These are phyloP conservation scores for Chlorella sp. DNA, from an alignment of 139 green algal genomes.

Conservation along the genomic window DNA sequence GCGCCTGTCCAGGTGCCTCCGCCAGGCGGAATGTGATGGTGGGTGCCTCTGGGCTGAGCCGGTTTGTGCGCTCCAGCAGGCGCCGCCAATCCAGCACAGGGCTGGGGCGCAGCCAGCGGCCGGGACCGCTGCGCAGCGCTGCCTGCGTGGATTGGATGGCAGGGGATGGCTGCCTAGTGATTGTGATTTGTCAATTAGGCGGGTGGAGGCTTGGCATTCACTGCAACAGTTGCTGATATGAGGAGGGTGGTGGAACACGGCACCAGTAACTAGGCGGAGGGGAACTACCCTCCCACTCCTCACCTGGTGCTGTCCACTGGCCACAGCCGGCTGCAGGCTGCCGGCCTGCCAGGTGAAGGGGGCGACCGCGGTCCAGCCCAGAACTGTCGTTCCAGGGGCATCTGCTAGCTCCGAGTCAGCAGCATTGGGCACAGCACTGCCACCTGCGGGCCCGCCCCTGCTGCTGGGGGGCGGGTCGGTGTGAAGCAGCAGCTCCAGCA, in stretches of 20 bases:
- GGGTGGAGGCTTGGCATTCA: no score
- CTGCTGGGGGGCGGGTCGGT: not conserved
- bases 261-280: no score
- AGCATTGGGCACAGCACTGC: not conserved
- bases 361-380: slow-evolving; percentile 2
- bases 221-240: no score
- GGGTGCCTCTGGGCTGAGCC: not conserved
- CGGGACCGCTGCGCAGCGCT: slow-evolving; percentile 14
- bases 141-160: not conserved
- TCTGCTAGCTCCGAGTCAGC: no score
- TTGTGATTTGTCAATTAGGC: no score
- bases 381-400: not conserved
- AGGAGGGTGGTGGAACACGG: no score
- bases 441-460: not conserved
- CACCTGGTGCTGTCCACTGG: not conserved
- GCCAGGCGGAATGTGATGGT: not conserved
- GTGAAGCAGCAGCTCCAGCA: slow-evolving; percentile 65
- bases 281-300: not conserved
- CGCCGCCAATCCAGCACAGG: slow-evolving; percentile 36
- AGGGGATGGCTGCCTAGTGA: no score
- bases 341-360: not conserved
- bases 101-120: slow-evolving; percentile 13
- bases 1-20: not conserved
- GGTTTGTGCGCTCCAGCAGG: slow-evolving; percentile 20
- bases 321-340: not conserved